These are phyloP conservation scores for Metschnikowia gruessii DNA, from an alignment of 805 yeast genomes.

Conservation along the genomic window DNA sequence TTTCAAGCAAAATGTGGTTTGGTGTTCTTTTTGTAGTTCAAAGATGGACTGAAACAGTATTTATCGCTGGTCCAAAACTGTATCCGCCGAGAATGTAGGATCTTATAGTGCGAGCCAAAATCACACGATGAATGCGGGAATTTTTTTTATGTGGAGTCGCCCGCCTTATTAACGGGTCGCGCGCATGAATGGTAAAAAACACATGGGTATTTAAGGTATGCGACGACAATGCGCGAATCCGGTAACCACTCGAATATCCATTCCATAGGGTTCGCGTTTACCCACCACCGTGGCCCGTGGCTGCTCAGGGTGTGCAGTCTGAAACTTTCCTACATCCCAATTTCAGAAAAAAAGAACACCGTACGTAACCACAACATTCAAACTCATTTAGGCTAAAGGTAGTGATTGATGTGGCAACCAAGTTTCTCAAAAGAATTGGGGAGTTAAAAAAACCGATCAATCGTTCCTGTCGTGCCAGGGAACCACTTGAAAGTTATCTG, in stretches of 20 bases:
- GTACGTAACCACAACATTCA: too few species aligned
- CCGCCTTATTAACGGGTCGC: background rate
- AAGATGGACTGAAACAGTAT: background rate
- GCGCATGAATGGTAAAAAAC: constrained; percentile 2
- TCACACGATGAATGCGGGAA: constrained; percentile 11
- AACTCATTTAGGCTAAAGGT: too few species aligned
- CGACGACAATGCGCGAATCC: background rate
- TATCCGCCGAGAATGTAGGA: background rate
- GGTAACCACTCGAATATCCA: constrained; percentile 5
- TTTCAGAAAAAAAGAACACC: background rate
- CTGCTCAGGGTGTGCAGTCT: background rate
- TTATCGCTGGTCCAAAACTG: too few species aligned
- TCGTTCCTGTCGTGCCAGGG: too few species aligned
- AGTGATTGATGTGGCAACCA: too few species aligned
- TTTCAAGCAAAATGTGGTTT: too few species aligned
- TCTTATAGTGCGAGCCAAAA: constrained; percentile 1
- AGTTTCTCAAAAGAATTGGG: too few species aligned
- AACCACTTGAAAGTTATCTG: too few species aligned
- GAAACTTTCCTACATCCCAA: background rate
- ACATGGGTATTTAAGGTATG: constrained; percentile 5
- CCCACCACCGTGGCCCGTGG: background rate
- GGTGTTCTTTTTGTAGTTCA: background rate
- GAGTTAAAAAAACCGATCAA: too few species aligned
- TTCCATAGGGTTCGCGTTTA: background rate
- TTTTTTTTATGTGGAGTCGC: constrained; percentile 6